Base-by-base conservation (phyloP, 1,284 basidiomycete species). In the Somion occarium region DNA sequence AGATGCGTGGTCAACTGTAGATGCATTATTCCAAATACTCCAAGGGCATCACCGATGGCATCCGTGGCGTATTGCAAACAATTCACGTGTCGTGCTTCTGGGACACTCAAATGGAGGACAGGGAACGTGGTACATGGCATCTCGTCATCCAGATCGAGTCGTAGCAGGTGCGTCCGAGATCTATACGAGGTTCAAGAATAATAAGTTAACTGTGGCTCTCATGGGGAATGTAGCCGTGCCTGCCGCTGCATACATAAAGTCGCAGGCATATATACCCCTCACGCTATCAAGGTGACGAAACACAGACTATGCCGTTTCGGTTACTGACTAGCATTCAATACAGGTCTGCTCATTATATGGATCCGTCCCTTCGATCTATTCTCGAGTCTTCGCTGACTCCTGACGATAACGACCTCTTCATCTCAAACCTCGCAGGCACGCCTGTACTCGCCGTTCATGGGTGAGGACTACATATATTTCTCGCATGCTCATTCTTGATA, bases 61-160 rank as follows among this genome's bases (percentile, higher is more conserved):
- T 44, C 51, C 60, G 11, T 81, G 78, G 73, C 54, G 58, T 7
- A 66, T 78, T 4, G 54, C 62, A 20, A 25, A 61, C 1, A 61
- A 75, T 5, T 69, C 73, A 1, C 72, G 71, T 25, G 78, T 83
- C 0, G 65, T 90, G 9, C 62, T 94, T 5, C 71, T 94, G 43
- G 93, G 93, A 0, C 93, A 97, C 63, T 95, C 92, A 1, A 97
- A 97, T 64, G 93, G 93, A 7, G 93, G 93, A 2, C 93, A 96
- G 67, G 93, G 93, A 0, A 75, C 86, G 2, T 93, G 91, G 88
- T 85, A 92, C 63, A 62, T 87, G 3, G 81, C 88, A 1, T 77
- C 82, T 22, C 75, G 86, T 51, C 89, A 80, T 63, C 91, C 93
- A 0, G 92, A 95, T 64, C 74, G 79, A 37, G 78, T 92, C 1